phyloP scores from a whole-genome alignment of 345 rosid species.

The Citrus cavaleriei region DNA sequence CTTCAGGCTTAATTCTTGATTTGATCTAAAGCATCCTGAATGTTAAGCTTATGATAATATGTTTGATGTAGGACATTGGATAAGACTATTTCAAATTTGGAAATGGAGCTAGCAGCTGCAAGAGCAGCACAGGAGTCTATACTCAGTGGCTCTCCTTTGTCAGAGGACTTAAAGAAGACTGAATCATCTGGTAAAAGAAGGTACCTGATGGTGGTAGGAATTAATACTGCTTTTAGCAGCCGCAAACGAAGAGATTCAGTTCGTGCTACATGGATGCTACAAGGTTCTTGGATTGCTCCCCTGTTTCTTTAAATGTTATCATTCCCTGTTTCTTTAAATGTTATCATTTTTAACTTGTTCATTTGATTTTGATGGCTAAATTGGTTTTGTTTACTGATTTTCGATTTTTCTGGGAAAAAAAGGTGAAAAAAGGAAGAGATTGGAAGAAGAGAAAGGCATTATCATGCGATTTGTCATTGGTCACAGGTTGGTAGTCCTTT shows the following conservation, averaged over 20 bases:
- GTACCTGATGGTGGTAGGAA: slow-evolving; percentile 85
- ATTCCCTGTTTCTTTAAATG: not conserved
- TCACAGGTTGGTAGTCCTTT: slow-evolving; percentile 52
- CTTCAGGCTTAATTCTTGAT: not conserved
- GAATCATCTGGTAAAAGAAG: slow-evolving; percentile 49
- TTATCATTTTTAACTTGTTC: not conserved
- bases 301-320: not conserved
- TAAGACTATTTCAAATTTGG: slow-evolving; percentile 88
- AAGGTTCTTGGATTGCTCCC: slow-evolving; percentile 46
- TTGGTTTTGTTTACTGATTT: slow-evolving; percentile 9
- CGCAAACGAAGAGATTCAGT: slow-evolving; percentile 91
- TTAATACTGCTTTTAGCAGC: slow-evolving; percentile 96
- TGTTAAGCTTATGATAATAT: slow-evolving; percentile 10
- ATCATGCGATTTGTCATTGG: slow-evolving; percentile 87
- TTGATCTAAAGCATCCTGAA: slow-evolving; percentile 6
- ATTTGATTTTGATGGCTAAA: slow-evolving; percentile 3
- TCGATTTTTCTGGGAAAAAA: slow-evolving; percentile 1
- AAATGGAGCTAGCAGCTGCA: slow-evolving; percentile 98
- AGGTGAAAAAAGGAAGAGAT: slow-evolving; percentile 84
- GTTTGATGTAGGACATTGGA: slow-evolving; percentile 61
- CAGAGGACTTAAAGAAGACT: slow-evolving; percentile 46
- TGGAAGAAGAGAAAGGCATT: slow-evolving; percentile 95
- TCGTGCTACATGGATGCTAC: slow-evolving; percentile 96
- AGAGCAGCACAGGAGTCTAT: slow-evolving; percentile 76
- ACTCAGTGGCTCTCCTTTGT: slow-evolving; percentile 61